Percentiles rank a stretch among this genome's conserved stretches.
phyloP scores from a whole-genome alignment of 2,329 filamentous ascomycete species.

The Sclerotiophoma versabilis region DNA sequence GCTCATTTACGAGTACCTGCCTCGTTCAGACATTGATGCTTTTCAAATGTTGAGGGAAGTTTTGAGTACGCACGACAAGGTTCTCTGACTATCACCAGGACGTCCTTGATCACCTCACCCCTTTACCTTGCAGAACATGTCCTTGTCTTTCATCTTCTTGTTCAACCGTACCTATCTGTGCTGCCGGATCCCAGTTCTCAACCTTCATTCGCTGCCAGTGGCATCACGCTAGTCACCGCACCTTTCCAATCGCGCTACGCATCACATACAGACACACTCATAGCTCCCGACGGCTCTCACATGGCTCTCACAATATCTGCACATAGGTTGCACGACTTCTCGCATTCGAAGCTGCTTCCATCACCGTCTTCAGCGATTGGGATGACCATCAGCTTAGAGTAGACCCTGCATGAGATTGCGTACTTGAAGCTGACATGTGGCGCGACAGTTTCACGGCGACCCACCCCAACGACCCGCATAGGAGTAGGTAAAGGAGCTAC shows the following conservation, averaged over 20 bases:
- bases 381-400: background rate
- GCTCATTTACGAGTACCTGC: too few species aligned
- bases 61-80: too few species aligned
- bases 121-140: background rate
- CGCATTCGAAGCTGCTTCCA: background rate
- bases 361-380: background rate
- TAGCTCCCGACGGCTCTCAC: background rate
- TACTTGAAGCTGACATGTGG: conserved; percentile 11
- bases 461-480: background rate
- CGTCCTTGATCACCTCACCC: background rate
- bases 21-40: too few species aligned
- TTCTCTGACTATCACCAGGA: too few species aligned
- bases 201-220: too few species aligned
- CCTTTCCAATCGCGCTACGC: conserved; percentile 34
- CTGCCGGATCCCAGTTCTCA: conserved; percentile 3
- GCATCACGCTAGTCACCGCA: conserved; percentile 27
- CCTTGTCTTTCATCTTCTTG: background rate
- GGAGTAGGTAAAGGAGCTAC: too few species aligned
- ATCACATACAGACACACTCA: conserved; percentile 27
- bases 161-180: background rate
- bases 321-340: background rate
- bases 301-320: background rate
- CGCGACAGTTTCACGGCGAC: background rate
- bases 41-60: too few species aligned
- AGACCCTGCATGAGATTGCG: conserved; percentile 29